These are phyloP conservation scores for Pezicula neosporulosa DNA, from an alignment of 2,329 filamentous ascomycete genomes.

Conservation along the genomic window DNA sequence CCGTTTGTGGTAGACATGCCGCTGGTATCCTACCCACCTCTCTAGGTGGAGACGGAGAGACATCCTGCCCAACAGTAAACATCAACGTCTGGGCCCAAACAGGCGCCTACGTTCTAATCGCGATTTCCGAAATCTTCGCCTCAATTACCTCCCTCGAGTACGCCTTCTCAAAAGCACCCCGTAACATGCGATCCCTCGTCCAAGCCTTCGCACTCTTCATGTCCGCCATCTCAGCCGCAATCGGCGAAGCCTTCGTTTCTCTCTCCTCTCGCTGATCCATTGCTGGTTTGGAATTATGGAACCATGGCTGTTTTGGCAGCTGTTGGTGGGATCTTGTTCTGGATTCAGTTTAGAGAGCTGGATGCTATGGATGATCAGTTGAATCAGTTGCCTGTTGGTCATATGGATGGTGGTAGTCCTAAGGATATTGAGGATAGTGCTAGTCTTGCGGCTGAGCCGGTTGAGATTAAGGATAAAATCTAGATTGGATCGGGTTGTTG, in stretches of 20 bases:
- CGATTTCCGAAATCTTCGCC: constrained; percentile 54
- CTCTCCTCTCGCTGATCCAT: constrained; percentile 56
- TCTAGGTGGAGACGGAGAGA: constrained; percentile 39
- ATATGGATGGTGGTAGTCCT: constrained; percentile 6
- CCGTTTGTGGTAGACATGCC: constrained; percentile 56
- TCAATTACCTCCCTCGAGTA: constrained; percentile 67
- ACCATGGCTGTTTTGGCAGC: constrained; percentile 59
- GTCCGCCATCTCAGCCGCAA: constrained; percentile 64
- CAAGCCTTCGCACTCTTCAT: constrained; percentile 67
- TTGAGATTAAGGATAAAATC: constrained; percentile 2
- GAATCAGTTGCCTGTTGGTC: constrained; percentile 49
- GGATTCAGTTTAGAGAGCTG: constrained; percentile 62
- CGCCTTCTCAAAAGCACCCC: constrained; percentile 73
- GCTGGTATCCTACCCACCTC: constrained; percentile 31
- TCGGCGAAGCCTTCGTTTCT: constrained; percentile 65
- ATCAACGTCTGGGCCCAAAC: constrained; percentile 65
- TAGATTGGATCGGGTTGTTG: background rate
- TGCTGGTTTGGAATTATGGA: constrained; percentile 71
- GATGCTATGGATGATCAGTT: constrained; percentile 66
- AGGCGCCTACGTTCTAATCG: constrained; percentile 43
- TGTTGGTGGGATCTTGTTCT: constrained; percentile 62
- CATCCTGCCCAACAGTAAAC: constrained; percentile 40
- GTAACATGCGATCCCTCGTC: constrained; percentile 79
- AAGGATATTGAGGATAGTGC: constrained; percentile 18
- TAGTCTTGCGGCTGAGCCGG: background rate